Base-by-base conservation (phyloP, 208 protist species). In the Ichthyophonus hoferi region DNA sequence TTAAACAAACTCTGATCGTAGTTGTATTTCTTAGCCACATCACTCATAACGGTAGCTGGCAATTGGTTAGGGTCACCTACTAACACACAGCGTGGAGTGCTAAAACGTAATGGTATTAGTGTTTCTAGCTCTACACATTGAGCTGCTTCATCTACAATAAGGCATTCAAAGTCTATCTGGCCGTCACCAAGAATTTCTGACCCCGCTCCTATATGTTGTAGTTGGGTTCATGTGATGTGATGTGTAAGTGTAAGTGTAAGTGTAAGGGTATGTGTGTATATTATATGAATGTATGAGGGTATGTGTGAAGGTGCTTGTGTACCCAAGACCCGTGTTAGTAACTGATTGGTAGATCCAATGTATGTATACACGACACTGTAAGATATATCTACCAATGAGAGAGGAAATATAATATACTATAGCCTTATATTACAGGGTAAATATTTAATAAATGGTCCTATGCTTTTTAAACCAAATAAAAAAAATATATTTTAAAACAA, bases 1-100 rank as follows among this genome's bases (percentile, higher is more conserved):
- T 42, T 33, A 88, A 90, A 84, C 50, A 90, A 42, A 58, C 87
- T 91, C 24, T 84, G 82, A 33, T 91, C 88, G 31, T 93, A 94
- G 24, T 78, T 50, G 33, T 58, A 89, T 14, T 86, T n/a, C 0
- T 78, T 67, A 17, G 91, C 85, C 0, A 79, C 14, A 7, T 83
- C 38, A 0, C 91, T 93, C 31, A 94, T 90, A 34, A 94, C 94
- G 0, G 94, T 95, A 0, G 94, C 94, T 0, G 94, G 94, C 37
- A 96, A 82, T 88, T 96, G 94, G 39, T 90, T 89, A n/a, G 94
- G 94, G 88, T 96, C 94, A 37, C 94, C 94, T 3, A 96, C 92
- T 0, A 96, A 78, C 7, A 95, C 85, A 34, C 91, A 88, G 1
- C 90, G 90, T 42, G 87, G 88, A 42, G 87, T 91, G 1, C 83